Percentiles rank a stretch among this genome's conserved stretches.
These are phyloP conservation scores for Punica granatum DNA, from an alignment of 345 rosid species.

Conservation along the genomic window DNA sequence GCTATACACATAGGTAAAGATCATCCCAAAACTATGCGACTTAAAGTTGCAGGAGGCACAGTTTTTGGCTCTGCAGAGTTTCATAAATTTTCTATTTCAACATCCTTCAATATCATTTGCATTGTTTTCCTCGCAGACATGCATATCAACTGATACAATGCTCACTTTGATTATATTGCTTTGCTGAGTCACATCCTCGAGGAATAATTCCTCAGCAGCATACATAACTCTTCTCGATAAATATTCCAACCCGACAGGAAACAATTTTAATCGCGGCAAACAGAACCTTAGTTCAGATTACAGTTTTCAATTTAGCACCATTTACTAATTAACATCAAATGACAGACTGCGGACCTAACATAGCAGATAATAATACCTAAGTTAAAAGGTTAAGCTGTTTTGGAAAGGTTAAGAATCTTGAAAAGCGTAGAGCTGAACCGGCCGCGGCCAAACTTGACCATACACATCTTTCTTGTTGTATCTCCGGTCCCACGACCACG, in stretches of 20 bases:
- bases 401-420: not conserved
- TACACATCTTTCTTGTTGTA: conserved; percentile 70
- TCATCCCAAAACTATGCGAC: not conserved
- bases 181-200: not conserved
- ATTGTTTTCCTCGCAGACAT: not conserved
- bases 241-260: not conserved
- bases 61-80: not conserved
- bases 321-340: not conserved
- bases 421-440: conserved; percentile 11
- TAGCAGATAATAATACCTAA: not conserved
- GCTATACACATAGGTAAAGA: not conserved
- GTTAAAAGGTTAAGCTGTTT: not conserved
- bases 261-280: not conserved
- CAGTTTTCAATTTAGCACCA: not conserved
- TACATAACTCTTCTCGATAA: not conserved
- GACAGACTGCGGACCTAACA: not conserved
- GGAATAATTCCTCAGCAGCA: not conserved
- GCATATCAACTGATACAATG: not conserved
- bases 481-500: conserved; percentile 91
- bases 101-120: not conserved
- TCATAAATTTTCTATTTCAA: not conserved
- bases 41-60: not conserved
- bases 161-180: not conserved
- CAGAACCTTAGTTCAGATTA: not conserved
- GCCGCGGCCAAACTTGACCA: conserved; percentile 79